phyloP scores from a whole-genome alignment of 2,329 filamentous ascomycete genomes.

The Drechslerella stenobrocha region DNA sequence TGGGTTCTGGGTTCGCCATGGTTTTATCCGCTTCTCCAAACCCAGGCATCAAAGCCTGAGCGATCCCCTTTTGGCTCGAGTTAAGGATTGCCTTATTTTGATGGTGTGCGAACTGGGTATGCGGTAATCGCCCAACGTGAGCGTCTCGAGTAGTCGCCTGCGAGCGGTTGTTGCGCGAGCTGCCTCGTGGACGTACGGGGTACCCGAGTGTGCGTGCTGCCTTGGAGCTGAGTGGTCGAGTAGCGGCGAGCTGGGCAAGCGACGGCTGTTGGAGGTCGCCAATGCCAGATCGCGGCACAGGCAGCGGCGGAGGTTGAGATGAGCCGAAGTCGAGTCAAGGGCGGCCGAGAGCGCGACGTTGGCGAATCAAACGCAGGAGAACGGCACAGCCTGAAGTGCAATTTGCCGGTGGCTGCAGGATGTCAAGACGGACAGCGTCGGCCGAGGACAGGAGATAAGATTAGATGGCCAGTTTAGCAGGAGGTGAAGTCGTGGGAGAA shows the following conservation, averaged over 20 bases:
- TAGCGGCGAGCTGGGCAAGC: constrained; percentile 2
- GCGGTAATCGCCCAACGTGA: background rate
- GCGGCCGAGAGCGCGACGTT: background rate
- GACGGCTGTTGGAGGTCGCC: constrained; percentile 11
- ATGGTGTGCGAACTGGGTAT: no score
- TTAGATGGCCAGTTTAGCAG: background rate
- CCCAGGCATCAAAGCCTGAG: constrained; percentile 34
- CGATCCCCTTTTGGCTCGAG: constrained; percentile 15
- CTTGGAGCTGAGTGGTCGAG: constrained; percentile 6
- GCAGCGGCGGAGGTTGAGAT: background rate
- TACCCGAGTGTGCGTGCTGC: constrained; percentile 10
- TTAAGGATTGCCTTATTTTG: no score
- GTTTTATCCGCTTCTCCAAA: constrained; percentile 19
- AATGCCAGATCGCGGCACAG: constrained; percentile 42
- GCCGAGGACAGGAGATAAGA: background rate
- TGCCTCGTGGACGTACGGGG: constrained; percentile 17
- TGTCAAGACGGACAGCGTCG: background rate
- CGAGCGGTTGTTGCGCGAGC: background rate
- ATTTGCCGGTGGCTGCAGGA: constrained; percentile 6
- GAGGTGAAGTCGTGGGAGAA: background rate
- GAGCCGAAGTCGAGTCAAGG: background rate
- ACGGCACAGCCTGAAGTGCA: constrained; percentile 1
- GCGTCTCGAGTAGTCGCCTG: background rate
- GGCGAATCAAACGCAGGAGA: background rate
- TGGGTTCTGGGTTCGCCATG: constrained; percentile 47